Percentiles rank a stretch among this genome's conserved stretches.
phyloP scores from a whole-genome alignment of 768 basidiomycete genomes.

The Rhodocollybia butyracea region DNA sequence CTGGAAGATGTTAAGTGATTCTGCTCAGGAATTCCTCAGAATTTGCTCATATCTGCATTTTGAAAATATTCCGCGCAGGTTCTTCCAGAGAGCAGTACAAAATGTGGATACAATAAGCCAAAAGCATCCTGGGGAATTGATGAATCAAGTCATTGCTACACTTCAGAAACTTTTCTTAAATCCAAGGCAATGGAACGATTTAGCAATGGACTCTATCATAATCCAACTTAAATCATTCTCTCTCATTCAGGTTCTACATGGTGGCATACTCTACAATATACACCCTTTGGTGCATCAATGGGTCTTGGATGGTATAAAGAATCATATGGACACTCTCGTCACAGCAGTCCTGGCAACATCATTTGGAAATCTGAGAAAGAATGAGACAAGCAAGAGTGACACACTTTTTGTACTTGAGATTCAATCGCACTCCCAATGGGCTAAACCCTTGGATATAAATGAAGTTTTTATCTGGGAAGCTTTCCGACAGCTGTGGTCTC shows the following conservation, averaged over 20 bases:
- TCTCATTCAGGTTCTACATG: background rate
- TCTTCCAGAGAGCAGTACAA: background rate
- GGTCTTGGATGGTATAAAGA: background rate
- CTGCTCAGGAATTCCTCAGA: background rate
- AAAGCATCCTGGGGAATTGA: background rate
- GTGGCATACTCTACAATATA: background rate
- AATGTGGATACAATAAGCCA: background rate
- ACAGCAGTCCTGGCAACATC: background rate
- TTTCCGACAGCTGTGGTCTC: background rate
- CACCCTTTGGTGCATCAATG: background rate
- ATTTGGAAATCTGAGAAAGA: too few species aligned
- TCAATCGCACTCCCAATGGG: background rate
- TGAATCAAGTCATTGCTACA: background rate
- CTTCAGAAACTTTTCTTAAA: background rate
- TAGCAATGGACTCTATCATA: background rate
- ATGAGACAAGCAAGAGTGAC: background rate
- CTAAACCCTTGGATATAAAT: background rate
- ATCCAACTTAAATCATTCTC: background rate
- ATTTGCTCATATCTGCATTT: background rate
- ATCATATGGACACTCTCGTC: background rate
- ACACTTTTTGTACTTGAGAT: background rate
- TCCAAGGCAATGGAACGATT: background rate
- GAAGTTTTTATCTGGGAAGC: background rate
- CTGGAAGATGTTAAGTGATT: background rate
- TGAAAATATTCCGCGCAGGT: background rate